Evolutionary conservation across 31 red algal species (phyloP).

Genomic region (Odonthalia washingtoniensis): DNA sequence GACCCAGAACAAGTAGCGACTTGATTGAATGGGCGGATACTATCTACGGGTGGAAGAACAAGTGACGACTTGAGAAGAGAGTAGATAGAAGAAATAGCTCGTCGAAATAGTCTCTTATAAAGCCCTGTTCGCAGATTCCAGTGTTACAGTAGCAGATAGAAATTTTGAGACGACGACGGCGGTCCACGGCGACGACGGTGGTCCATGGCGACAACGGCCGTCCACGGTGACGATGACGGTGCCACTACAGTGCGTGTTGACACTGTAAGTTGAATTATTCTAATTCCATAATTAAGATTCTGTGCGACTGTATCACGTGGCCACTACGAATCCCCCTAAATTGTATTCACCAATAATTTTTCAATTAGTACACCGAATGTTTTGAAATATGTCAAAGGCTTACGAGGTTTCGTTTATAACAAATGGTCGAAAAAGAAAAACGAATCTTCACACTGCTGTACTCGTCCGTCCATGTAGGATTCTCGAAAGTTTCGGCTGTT

Average conservation of each 20-base stretch:
- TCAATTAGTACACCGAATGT: slow-evolving; percentile 30
- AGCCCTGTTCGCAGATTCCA: not conserved
- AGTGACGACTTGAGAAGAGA: slow-evolving; percentile 6
- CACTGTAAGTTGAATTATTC: too few relatives aligned
- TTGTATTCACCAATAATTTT: too few relatives aligned
- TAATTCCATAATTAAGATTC: not conserved
- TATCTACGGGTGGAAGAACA: not conserved
- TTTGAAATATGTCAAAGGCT: slow-evolving; percentile 11
- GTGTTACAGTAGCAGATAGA: too few relatives aligned
- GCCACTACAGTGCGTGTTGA: not conserved
- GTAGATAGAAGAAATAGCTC: not conserved
- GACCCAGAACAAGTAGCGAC: slow-evolving; percentile 14
- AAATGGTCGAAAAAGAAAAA: slow-evolving; percentile 41
- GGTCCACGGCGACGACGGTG: not conserved
- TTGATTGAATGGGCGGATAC: slow-evolving; percentile 28
- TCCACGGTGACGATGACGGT: not conserved
- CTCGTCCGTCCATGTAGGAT: too few relatives aligned
- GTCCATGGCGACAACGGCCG: not conserved
- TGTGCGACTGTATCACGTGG: not conserved
- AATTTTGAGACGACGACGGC: not conserved
- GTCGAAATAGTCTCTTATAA: not conserved
- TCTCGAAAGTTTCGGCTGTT: not conserved
- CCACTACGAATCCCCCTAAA: not conserved
- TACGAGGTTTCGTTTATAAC: not conserved
- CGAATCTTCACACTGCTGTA: slow-evolving; percentile 25